Evolutionary conservation across 2,329 filamentous ascomycete genomes (phyloP), one percentile per base, ranked within the genome.

Genomic region (Pseudogymnoascus sp.): DNA sequence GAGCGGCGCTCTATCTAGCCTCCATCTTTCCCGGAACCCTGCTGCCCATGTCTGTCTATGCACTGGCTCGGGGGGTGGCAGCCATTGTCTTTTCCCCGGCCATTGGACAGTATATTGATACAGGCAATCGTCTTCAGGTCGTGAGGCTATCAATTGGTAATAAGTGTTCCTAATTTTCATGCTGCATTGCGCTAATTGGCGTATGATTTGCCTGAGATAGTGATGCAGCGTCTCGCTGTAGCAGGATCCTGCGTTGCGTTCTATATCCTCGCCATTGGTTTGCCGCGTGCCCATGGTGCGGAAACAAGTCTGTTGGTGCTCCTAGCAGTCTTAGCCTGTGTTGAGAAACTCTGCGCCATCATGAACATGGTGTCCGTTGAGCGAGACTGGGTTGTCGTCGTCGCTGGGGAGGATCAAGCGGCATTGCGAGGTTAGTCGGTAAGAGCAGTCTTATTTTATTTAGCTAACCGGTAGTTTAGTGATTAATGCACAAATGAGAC

Each of bases 311-410:
- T 79, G 2, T 71, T 79, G 64, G 67, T 68, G 1, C 31, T 70
- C 2, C 70, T 77, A n/a, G 78, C 82, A 0, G 16, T 83, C 0
- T 74, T 90, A 50, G 86, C 87, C 0, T 89, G 88, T 63, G 69
- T 87, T 1, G 89, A 92, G 74, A 92, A 91, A 71, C 73, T 90
- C 7, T 80, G 78, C 12, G 80, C 85, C 1, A 79, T 87, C 5
- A 79, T 85, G 72, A 91, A 91, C 70, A 78, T 84, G 0, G 82
- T 91, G 0, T 79, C 89, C 0, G 81, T 92, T 0, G 89, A 91
- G 72, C 78, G 85, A 69, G 89, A 92, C 68, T 91, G 89, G 88
- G 65, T 84, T 40, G 77, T 84, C 3, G 78, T 84, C 0, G 76
- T 84, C 6, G 78, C 81, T 1, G 75, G 77, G 23, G 72, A 72